Evolutionary conservation across 2,329 filamentous ascomycete genomes (phyloP), one percentile per base, ranked within the genome.

Genomic region (Monilinia fructigena): DNA sequence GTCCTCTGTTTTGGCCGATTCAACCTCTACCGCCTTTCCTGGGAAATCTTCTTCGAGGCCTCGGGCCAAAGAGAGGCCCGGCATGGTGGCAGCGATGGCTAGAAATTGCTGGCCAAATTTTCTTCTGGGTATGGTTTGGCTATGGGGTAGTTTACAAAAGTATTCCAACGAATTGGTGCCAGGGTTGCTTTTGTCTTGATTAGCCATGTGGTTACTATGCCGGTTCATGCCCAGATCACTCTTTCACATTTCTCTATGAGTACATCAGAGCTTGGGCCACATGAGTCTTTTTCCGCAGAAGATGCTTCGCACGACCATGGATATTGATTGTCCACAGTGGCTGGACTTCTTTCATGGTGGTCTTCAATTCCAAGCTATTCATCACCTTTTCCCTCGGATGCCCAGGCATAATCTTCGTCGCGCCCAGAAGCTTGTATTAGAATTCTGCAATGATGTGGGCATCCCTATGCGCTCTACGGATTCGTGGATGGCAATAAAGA

Each of bases 231-330:
- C 14, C 93, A 97, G 77, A 96, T 97, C 76, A 96, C 92, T 0
- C 84, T 97, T 23, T 95, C 91, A 2, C 93, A 97, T 78, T 97
- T 96, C 78, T 91, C 91, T 71, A 97, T 96, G 93, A 94, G 91
- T 72, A 97, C 93, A 0, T 85, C 91, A 14, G 92, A 97, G 73
- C 82, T 97, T 16, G 93, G 93, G 0, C 87, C 90, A 1, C 82
- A 88, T 62, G 93, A 97, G 76, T 95, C 91, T 0, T 97, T 97
- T 97, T 77, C 87, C 93, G 0, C 92, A 96, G 78, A 91, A 89
- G 77, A 95, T 96, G 89, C 82, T 97, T 55, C 88, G 93, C 71
- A 97, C 93, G 0, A 96, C 93, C 16, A 96, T 97, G 92, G 92
- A 96, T 70, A 88, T 96, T 28, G 92, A 95, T 75, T 96, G 92